These are phyloP conservation scores for Nicotiana obtusifolia DNA, from an alignment of 257 asterid genomes.

Conservation along the genomic window DNA sequence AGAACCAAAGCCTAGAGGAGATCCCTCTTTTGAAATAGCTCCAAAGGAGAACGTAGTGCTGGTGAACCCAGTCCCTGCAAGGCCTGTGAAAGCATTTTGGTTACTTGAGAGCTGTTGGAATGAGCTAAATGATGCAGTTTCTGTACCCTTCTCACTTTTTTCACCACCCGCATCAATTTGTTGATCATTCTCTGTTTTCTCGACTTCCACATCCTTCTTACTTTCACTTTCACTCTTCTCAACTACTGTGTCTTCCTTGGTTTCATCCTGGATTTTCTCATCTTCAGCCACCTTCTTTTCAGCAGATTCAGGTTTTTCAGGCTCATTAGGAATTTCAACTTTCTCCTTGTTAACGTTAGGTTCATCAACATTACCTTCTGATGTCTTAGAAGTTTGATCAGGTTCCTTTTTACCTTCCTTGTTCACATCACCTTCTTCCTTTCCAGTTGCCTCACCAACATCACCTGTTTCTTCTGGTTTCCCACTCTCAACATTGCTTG, in stretches of 20 bases:
- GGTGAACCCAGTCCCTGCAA: slow-evolving; percentile 86
- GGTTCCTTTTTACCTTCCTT: slow-evolving; percentile 10
- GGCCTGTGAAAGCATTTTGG: slow-evolving; percentile 90
- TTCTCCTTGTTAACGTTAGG: slow-evolving; percentile 25
- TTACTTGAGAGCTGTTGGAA: slow-evolving; percentile 71
- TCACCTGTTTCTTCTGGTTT: background rate
- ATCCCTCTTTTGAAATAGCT: slow-evolving; percentile 44
- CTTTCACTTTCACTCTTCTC: slow-evolving; percentile 25
- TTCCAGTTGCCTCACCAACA: slow-evolving; percentile 10
- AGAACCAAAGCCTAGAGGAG: slow-evolving; percentile 16
- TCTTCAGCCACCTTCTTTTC: slow-evolving; percentile 14
- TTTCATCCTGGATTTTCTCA: slow-evolving; percentile 10
- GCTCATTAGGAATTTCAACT: background rate
- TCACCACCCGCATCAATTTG: slow-evolving; percentile 31
- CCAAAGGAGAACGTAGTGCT: slow-evolving; percentile 73
- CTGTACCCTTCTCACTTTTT: slow-evolving; percentile 39
- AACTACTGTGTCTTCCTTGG: slow-evolving; percentile 21
- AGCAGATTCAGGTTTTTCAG: slow-evolving; percentile 5
- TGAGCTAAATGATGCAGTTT: slow-evolving; percentile 59
- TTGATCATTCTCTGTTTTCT: slow-evolving; percentile 29
- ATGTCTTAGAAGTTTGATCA: slow-evolving; percentile 20
- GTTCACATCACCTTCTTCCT: slow-evolving; percentile 10
- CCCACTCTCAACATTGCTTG: slow-evolving; percentile 9
- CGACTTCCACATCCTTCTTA: slow-evolving; percentile 26
- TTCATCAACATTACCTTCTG: slow-evolving; percentile 32